Evolutionary conservation across 495 filamentous ascomycete genomes (phyloP).

Genomic region (Lophium mytilinum): DNA sequence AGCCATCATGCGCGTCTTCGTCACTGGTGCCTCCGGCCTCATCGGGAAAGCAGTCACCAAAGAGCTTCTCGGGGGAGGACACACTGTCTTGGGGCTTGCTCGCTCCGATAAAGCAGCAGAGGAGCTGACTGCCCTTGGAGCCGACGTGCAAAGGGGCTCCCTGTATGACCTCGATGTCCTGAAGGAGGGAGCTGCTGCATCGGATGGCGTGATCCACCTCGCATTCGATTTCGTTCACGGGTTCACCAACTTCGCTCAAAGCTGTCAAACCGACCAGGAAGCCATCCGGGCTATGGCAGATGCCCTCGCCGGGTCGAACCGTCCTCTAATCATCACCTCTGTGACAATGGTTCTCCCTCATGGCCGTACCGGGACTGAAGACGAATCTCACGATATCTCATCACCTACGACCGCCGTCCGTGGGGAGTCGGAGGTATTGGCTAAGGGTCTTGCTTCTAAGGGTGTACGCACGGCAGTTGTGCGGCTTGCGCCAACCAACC

Average conservation of each 20-base stretch:
- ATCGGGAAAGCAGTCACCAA: conserved; percentile 39
- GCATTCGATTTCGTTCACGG: conserved; percentile 38
- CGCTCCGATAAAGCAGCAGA: conserved; percentile 29
- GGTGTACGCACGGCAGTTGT: conserved; percentile 34
- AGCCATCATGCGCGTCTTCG: conserved; percentile 36
- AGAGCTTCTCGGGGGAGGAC: conserved; percentile 36
- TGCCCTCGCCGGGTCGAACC: conserved; percentile 30
- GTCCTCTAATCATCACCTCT: conserved; percentile 38
- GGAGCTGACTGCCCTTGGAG: conserved; percentile 18
- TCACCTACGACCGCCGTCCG: conserved; percentile 22
- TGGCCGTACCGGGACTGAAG: neutral
- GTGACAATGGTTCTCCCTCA: conserved; percentile 27
- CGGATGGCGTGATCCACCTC: conserved; percentile 41
- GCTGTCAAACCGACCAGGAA: conserved; percentile 22
- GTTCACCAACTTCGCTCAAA: conserved; percentile 33
- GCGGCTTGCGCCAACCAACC: conserved; percentile 38
- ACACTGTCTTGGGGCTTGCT: conserved; percentile 37
- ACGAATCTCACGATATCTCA: neutral
- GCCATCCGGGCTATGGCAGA: conserved; percentile 37
- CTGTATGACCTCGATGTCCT: conserved; percentile 35
- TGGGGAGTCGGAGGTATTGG: conserved; percentile 27
- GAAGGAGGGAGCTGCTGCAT: conserved; percentile 30
- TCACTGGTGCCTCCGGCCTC: conserved; percentile 44
- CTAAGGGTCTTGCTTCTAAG: neutral
- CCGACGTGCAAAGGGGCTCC: conserved; percentile 29